phyloP scores from a whole-genome alignment of 75 land plant genomes.

The Azolla pinnata region DNA sequence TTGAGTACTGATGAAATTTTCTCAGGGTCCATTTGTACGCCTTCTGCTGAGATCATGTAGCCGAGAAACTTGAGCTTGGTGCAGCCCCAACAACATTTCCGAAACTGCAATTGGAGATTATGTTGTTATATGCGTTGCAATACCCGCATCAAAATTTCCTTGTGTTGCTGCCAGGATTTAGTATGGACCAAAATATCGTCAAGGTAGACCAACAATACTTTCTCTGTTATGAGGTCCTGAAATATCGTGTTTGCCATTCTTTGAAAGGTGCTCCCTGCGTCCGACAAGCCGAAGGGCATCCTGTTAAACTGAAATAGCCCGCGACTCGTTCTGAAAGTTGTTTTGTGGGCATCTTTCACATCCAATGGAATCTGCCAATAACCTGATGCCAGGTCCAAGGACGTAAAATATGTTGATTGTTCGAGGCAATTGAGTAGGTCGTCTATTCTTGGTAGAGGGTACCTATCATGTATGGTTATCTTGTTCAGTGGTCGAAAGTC shows the following conservation, averaged over 20 bases:
- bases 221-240: neutral
- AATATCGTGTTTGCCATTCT: constrained; percentile 8
- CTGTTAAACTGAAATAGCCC: constrained; percentile 13
- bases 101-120: too few relatives aligned
- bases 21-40: too few relatives aligned
- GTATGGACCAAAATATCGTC: too few relatives aligned
- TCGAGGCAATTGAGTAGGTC: constrained; percentile 8
- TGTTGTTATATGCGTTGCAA: too few relatives aligned
- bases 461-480: constrained; percentile 5
- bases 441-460: constrained; percentile 9
- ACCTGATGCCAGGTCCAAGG: constrained; percentile 13
- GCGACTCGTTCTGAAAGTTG: constrained; percentile 2
- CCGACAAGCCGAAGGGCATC: constrained; percentile 12
- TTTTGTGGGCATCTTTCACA: constrained; percentile 2
- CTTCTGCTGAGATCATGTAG: too few relatives aligned
- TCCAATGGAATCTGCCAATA: constrained; percentile 15
- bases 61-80: too few relatives aligned
- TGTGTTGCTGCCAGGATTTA: too few relatives aligned
- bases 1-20: too few relatives aligned
- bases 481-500: constrained; percentile 12
- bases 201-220: too few relatives aligned
- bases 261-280: constrained; percentile 19
- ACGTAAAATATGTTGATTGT: constrained; percentile 2
- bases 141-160: too few relatives aligned
- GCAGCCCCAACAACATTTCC: too few relatives aligned